Percentiles rank a stretch among this genome's conserved stretches.
phyloP scores from a whole-genome alignment of 176 grass and related monocot genomes.

The Leersia perrieri region DNA sequence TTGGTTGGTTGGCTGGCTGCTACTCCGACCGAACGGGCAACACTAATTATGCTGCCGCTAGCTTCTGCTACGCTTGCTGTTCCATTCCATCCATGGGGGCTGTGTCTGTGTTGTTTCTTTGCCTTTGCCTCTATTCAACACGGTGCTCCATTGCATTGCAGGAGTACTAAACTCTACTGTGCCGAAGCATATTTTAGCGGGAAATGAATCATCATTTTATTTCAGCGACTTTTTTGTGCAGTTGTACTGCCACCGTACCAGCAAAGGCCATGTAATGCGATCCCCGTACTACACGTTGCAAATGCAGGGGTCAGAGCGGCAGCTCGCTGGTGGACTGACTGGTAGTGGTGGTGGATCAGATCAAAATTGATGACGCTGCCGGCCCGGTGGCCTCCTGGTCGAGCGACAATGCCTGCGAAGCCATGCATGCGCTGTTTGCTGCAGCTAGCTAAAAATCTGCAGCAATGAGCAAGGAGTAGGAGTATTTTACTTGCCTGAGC shows the following conservation, averaged over 20 bases:
- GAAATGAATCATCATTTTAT: background rate
- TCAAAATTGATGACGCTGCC: conserved; percentile 23
- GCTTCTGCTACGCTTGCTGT: no score
- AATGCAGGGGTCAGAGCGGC: background rate
- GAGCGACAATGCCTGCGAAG: background rate
- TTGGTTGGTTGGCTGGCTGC: background rate
- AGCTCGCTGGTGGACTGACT: background rate
- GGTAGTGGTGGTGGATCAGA: background rate
- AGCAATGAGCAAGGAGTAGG: background rate
- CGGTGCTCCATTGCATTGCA: background rate
- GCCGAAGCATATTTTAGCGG: background rate
- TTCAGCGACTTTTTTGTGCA: no score
- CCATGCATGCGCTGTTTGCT: background rate
- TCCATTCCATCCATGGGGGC: no score
- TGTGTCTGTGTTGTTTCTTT: background rate
- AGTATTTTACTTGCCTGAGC: background rate
- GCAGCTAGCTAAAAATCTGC: background rate
- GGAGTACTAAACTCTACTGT: background rate
- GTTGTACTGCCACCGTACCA: background rate
- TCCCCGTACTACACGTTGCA: background rate
- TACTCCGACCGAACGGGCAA: background rate
- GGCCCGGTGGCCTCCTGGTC: background rate
- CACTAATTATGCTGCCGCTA: background rate
- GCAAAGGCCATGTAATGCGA: background rate
- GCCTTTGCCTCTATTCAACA: background rate